phyloP scores from a whole-genome alignment of 2,329 filamentous ascomycete species.

The Calonectria pteridis region DNA sequence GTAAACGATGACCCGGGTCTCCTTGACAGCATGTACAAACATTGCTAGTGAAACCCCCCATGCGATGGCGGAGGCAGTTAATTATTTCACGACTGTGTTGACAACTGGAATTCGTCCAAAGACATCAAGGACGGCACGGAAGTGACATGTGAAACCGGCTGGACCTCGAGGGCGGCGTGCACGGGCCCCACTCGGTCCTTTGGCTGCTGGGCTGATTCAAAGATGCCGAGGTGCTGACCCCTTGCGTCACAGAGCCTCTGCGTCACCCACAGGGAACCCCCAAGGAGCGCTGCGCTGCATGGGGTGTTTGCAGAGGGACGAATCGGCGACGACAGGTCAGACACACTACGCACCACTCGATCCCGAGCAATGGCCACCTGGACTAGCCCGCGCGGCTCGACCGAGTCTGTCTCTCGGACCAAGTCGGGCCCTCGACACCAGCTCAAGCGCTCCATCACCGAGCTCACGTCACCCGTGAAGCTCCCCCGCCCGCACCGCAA shows the following conservation, averaged over 20 bases:
- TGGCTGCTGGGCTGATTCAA: conserved; percentile 16
- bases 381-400: conserved; percentile 40
- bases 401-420: conserved; percentile 40
- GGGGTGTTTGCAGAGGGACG: conserved; percentile 9
- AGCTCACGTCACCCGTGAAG: conserved; percentile 62
- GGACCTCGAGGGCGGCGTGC: not conserved
- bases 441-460: conserved; percentile 68
- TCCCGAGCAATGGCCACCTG: conserved; percentile 37
- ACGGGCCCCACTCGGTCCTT: conserved; percentile 11
- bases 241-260: conserved; percentile 25
- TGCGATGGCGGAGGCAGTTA: not conserved
- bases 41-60: not conserved
- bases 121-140: conserved; percentile 8
- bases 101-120: conserved; percentile 16
- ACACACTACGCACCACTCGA: conserved; percentile 8
- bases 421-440: conserved; percentile 59
- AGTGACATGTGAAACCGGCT: conserved; percentile 24
- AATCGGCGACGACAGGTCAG: conserved; percentile 18
- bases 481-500: conserved; percentile 51
- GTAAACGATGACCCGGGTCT: conserved; percentile 6
- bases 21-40: not conserved
- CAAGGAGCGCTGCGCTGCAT: not conserved
- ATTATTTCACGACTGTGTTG: conserved; percentile 8
- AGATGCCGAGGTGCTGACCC: conserved; percentile 21
- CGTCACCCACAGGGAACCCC: conserved; percentile 10